Evolutionary conservation across 108 stramenopile genomes (phyloP).

Genomic region (Nannochloropsis oceanica): DNA sequence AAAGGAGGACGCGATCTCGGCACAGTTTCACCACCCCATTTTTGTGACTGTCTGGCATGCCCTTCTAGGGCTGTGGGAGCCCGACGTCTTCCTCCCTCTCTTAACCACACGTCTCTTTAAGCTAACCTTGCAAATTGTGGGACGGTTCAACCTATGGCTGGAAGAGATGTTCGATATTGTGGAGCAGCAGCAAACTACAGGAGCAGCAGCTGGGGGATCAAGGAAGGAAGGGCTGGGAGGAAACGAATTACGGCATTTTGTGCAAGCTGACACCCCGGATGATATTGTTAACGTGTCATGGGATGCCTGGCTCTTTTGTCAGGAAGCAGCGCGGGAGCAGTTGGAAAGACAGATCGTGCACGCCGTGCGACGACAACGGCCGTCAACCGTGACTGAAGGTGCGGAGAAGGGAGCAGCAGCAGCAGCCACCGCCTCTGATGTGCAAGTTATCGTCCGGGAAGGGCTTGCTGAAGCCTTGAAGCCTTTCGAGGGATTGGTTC

Average conservation of each 20-base stretch:
- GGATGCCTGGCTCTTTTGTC: background rate
- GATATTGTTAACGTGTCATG: background rate
- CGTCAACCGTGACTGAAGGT: too few species aligned
- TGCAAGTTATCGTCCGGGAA: background rate
- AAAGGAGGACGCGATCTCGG: background rate
- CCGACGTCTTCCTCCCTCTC: conserved; percentile 13
- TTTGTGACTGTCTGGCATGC: background rate
- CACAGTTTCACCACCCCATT: background rate
- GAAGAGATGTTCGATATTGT: background rate
- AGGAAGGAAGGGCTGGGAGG: too few species aligned
- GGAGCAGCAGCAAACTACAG: background rate
- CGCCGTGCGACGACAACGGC: background rate
- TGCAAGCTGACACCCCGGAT: background rate
- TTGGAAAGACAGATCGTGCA: background rate
- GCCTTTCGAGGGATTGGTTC: background rate
- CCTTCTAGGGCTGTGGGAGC: background rate
- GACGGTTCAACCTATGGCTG: conserved; percentile 2
- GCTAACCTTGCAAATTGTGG: conserved; percentile 19
- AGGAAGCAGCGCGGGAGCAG: background rate
- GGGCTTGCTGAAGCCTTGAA: background rate
- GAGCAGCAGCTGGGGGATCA: background rate
- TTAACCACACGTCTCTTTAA: conserved; percentile 7
- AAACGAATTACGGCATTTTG: background rate
- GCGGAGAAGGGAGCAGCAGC: too few species aligned
- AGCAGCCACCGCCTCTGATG: too few species aligned